Conservation (phyloP, 805 yeast species). For the Barnettozyma californica region DNA sequence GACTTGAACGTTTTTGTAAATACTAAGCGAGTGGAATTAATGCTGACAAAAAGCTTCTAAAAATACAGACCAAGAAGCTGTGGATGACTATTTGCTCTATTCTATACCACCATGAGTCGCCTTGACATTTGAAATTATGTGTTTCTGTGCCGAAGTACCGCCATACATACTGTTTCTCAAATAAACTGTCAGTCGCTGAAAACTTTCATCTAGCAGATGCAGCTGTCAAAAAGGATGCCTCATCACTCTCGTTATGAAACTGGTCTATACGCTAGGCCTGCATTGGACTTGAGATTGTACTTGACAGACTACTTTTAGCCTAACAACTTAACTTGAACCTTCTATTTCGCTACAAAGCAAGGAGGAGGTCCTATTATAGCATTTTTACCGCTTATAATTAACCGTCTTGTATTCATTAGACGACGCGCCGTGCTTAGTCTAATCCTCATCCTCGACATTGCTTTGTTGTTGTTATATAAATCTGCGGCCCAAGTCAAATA, state of each 20-base stretch:
- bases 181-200: neutral
- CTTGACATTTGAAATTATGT: neutral
- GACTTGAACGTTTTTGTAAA: neutral
- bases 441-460: no score
- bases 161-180: neutral
- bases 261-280: neutral
- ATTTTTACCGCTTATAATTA: no score
- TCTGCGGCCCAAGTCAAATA: no score
- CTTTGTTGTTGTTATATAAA: no score
- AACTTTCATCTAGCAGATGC: neutral
- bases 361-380: no score
- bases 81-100: neutral
- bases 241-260: neutral
- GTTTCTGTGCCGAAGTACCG: neutral
- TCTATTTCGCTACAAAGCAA: no score
- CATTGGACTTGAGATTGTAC: neutral
- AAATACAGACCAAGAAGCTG: no score
- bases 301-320: no score
- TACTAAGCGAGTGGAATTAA: slow-evolving; percentile 1
- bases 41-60: neutral
- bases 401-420: no score
- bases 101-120: neutral
- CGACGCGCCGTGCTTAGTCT: no score
- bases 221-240: neutral
- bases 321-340: neutral